Conservation (phyloP, 2,329 filamentous ascomycete species). For the Aaosphaeria arxii region DNA sequence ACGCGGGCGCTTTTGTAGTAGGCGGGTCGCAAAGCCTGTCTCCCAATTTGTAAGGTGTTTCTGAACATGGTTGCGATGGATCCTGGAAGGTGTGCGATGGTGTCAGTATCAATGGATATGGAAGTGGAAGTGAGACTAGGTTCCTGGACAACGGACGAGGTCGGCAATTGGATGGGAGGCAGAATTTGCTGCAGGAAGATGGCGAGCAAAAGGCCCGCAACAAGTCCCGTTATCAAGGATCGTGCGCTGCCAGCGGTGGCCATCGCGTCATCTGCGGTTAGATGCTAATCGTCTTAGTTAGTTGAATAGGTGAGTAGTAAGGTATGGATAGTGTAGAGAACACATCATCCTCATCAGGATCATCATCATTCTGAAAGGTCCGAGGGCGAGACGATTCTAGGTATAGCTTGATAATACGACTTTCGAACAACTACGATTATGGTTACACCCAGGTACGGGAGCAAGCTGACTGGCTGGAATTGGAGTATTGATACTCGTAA, state of each 20-base stretch:
- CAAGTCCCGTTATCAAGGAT: conserved; percentile 19
- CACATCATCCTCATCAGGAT: too few species aligned
- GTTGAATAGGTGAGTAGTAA: too few species aligned
- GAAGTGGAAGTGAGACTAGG: too few species aligned
- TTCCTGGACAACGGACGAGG: not conserved
- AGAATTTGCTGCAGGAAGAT: conserved; percentile 20
- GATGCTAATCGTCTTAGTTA: too few species aligned
- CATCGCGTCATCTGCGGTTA: not conserved
- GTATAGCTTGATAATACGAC: too few species aligned
- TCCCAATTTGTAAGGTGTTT: conserved; percentile 30
- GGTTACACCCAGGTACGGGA: too few species aligned
- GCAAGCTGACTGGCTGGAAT: too few species aligned
- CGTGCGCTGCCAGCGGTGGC: conserved; percentile 2
- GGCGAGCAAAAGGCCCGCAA: conserved; percentile 25
- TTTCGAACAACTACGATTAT: too few species aligned
- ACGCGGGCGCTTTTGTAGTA: conserved; percentile 18
- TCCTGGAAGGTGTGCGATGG: conserved; percentile 11
- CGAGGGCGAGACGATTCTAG: too few species aligned
- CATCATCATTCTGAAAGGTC: too few species aligned
- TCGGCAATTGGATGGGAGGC: conserved; percentile 15
- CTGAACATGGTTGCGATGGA: conserved; percentile 30
- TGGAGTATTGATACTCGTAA: too few species aligned
- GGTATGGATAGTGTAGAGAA: too few species aligned
- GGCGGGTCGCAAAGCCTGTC: conserved; percentile 7
- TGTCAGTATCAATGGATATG: not conserved